A percentile compares a stretch with the other conserved stretches of the same genome.
Conservation (phyloP, 768 basidiomycete genomes). For the Podaxis carcinomalis region DNA sequence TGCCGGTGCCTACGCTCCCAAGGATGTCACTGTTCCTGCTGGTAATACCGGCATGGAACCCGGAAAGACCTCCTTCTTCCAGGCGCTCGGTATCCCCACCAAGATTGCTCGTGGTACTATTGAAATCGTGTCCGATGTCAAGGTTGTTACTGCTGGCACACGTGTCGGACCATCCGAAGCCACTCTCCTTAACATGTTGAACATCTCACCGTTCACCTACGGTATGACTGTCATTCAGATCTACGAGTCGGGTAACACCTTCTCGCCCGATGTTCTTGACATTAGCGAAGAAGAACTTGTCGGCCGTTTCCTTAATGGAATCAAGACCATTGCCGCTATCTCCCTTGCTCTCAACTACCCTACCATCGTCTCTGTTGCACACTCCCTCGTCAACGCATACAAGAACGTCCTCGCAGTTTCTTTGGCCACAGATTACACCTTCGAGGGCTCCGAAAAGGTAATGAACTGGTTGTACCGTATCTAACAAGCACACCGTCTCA, state of each 20-base stretch:
- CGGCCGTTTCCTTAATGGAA: constrained; percentile 86
- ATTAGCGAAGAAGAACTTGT: constrained; percentile 89
- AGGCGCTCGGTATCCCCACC: constrained; percentile 98
- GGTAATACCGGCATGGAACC: constrained; percentile 99
- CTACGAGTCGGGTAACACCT: constrained; percentile 90
- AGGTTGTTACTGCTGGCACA: constrained; percentile 88
- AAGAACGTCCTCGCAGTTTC: constrained; percentile 95
- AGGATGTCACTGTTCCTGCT: constrained; percentile 87
- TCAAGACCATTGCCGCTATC: constrained; percentile 94
- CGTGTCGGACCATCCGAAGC: constrained; percentile 98
- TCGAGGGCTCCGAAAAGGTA: constrained; percentile 92
- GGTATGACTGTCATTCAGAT: constrained; percentile 99
- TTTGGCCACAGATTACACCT: constrained; percentile 88
- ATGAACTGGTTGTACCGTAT: constrained; percentile 19
- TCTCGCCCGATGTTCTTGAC: constrained; percentile 88
- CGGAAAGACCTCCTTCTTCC: constrained; percentile 99
- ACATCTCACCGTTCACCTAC: constrained; percentile 99
- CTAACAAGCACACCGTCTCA: constrained; percentile 15
- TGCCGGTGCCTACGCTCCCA: constrained; percentile 93
- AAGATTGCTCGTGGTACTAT: constrained; percentile 99
- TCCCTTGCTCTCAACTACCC: constrained; percentile 96
- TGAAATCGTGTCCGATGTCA: constrained; percentile 96
- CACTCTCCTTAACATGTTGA: constrained; percentile 98
- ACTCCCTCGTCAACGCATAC: constrained; percentile 98
- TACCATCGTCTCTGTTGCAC: constrained; percentile 88